Evolutionary conservation across 768 basidiomycete genomes (phyloP).

Genomic region (Tephrocybe sp.): DNA sequence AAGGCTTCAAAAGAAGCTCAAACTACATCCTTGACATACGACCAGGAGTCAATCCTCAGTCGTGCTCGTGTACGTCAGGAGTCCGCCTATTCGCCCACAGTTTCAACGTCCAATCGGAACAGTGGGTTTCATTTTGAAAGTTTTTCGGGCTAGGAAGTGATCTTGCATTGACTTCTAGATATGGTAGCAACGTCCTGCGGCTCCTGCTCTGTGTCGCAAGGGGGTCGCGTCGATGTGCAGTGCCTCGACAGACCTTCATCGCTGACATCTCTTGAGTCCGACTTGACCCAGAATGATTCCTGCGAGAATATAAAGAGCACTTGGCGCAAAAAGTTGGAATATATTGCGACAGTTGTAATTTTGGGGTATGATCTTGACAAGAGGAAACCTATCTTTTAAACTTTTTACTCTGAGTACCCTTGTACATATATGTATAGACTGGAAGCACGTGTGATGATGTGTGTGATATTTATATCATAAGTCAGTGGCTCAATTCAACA

Average conservation of each 20-base stretch:
- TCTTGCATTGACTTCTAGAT: neutral
- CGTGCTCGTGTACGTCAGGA: neutral
- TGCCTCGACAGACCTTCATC: too few relatives aligned
- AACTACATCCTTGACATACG: neutral
- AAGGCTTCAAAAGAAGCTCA: slow-evolving; percentile 1
- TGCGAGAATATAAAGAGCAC: neutral
- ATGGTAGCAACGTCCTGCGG: neutral
- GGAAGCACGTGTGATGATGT: too few relatives aligned
- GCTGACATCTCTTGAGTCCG: neutral
- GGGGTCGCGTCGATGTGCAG: too few relatives aligned
- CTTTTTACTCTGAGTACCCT: too few relatives aligned
- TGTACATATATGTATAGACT: neutral
- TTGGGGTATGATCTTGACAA: slow-evolving; percentile 1
- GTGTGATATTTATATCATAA: too few relatives aligned
- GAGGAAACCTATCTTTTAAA: too few relatives aligned
- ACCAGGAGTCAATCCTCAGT: neutral
- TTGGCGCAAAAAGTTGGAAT: slow-evolving; percentile 9
- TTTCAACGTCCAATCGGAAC: neutral
- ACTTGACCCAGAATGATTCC: neutral
- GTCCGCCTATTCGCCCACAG: neutral
- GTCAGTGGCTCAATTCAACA: too few relatives aligned
- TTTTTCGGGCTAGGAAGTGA: neutral
- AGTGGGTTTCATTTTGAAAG: neutral
- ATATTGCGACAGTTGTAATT: slow-evolving; percentile 1
- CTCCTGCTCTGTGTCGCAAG: neutral